Percentiles rank a stretch among this genome's conserved stretches.
Evolutionary conservation across 768 basidiomycete genomes (phyloP).

Genomic region (Suillus discolor): DNA sequence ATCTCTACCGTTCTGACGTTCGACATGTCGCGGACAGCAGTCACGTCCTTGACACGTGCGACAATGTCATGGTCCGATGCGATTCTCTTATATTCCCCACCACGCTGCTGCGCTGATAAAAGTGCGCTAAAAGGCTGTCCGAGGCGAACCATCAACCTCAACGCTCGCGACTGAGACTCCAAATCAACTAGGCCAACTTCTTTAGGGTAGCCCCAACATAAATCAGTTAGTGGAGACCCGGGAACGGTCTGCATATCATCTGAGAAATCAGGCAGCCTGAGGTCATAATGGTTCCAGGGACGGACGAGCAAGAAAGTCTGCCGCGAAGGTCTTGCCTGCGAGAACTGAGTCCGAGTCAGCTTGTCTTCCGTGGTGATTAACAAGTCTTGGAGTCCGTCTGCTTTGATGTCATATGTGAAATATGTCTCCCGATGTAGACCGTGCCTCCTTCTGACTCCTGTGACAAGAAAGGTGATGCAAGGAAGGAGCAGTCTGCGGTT

Average conservation of each 20-base stretch:
- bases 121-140: conserved; percentile 8
- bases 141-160: conserved; percentile 2
- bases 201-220: neutral
- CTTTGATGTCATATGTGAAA: neutral
- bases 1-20: conserved; percentile 7
- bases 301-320: neutral
- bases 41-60: neutral
- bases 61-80: conserved; percentile 1
- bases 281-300: neutral
- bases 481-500: neutral
- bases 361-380: neutral
- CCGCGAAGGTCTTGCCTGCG: neutral
- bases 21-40: neutral
- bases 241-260: neutral
- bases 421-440: neutral
- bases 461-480: neutral
- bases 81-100: conserved; percentile 10
- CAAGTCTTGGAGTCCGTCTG: neutral
- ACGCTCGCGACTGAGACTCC: conserved; percentile 1
- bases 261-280: neutral
- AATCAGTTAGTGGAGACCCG: neutral
- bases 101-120: conserved; percentile 2
- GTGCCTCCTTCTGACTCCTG: neutral
- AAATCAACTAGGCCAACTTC: neutral
- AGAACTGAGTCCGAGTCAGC: neutral